A percentile compares a stretch with the other conserved stretches of the same genome.
Conservation (phyloP, 306 rosid genomes). For the Cyclanthera cordifolia region DNA sequence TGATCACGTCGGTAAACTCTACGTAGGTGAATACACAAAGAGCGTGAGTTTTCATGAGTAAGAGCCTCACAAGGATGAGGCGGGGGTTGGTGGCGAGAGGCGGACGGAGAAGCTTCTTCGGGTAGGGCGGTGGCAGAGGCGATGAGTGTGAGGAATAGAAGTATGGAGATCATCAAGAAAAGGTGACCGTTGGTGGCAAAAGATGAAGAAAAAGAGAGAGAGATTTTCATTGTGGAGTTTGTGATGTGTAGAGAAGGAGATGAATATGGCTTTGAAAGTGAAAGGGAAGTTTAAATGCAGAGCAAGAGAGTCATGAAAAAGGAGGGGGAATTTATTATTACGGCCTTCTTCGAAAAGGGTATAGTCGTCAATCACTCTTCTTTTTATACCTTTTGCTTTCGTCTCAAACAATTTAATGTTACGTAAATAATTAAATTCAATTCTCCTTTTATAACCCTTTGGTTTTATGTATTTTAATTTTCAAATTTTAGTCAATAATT, state of each 20-base stretch:
- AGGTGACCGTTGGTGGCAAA: background rate
- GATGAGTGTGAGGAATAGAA: conserved; percentile 17
- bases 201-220: conserved; percentile 33
- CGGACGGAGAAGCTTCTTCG: background rate
- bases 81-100: background rate
- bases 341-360: no score
- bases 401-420: no score
- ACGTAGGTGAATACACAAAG: conserved; percentile 51
- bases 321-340: background rate
- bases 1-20: conserved; percentile 21
- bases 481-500: no score
- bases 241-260: background rate
- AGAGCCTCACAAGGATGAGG: conserved; percentile 40
- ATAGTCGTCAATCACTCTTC: no score
- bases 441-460: no score
- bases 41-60: conserved; percentile 38
- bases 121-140: background rate
- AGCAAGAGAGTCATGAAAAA: conserved; percentile 6
- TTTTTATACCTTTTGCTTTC: no score
- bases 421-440: no score
- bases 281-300: conserved; percentile 35
- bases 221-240: conserved; percentile 35
- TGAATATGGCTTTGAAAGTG: conserved; percentile 38
- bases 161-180: conserved; percentile 11
- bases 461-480: no score